Percentiles rank a stretch among this genome's conserved stretches.
phyloP scores from a whole-genome alignment of 192 early-diverging fungal species.

The Allomyces macrogynus region DNA sequence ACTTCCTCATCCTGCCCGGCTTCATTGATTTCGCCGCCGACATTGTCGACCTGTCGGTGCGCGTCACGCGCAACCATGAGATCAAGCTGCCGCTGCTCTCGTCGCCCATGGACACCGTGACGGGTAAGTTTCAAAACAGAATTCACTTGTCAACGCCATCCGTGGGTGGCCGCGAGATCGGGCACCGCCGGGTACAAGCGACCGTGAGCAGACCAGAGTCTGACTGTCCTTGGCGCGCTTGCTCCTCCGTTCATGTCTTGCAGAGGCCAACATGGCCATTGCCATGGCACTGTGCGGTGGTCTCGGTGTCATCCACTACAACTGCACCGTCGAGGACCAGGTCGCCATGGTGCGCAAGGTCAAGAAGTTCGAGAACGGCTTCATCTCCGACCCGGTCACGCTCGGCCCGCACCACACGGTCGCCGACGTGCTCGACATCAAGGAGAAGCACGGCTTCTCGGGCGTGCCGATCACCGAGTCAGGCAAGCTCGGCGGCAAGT shows the following conservation, averaged over 20 bases:
- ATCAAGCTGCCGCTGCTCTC: slow-evolving; percentile 88
- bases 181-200: no score
- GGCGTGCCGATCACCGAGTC: slow-evolving; percentile 89
- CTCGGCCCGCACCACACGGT: slow-evolving; percentile 66
- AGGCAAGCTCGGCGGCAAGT: slow-evolving; percentile 69
- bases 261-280: slow-evolving; percentile 91
- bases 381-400: slow-evolving; percentile 84
- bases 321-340: slow-evolving; percentile 88
- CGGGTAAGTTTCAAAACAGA: slow-evolving; percentile 15
- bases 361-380: slow-evolving; percentile 96
- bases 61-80: slow-evolving; percentile 71
- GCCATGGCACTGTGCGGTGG: slow-evolving; percentile 89
- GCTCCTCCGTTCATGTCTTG: no score
- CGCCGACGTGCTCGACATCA: slow-evolving; percentile 66
- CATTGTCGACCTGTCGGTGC: slow-evolving; percentile 54
- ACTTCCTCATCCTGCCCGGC: slow-evolving; percentile 91
- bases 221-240: no score
- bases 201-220: no score
- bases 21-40: slow-evolving; percentile 83
- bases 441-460: slow-evolving; percentile 72
- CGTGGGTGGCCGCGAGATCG: no score
- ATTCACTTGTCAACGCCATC: no score
- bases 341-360: slow-evolving; percentile 95
- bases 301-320: slow-evolving; percentile 94
- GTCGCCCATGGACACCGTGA: slow-evolving; percentile 97